Base-by-base conservation (phyloP, 306 rosid genomes). In the Cucurbita argyrosperma region DNA sequence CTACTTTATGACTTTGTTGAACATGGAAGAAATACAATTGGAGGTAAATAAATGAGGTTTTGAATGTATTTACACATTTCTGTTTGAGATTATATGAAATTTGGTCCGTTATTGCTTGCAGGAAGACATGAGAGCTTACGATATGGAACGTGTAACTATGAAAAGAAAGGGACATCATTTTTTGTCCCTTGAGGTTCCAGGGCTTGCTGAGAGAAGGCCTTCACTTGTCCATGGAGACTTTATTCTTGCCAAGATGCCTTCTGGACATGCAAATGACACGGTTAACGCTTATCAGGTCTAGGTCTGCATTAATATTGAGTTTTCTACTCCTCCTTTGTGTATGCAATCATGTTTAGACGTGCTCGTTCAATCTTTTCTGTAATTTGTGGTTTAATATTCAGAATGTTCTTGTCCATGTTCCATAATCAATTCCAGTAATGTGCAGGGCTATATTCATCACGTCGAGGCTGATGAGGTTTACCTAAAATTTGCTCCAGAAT, bases 121-220 rank as follows among this genome's bases (percentile, higher is more conserved):
- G 99, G 96, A 89, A 55, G 93, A 88, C 85, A 90, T 89, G 99
- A 88, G 89, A 57, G 82, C 80, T 46, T 81, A 85, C 78, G 90
- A 87, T 79, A 86, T 93, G 96, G 92, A 90, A 59, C 5, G 46
- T 43, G 74, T 89, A 71, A 42, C 84, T 59, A 82, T 94, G 90
- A 89, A 74, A 79, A 83, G 55, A 83, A 86, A 77, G 77, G 76
- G 73, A 26, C 66, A 46, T 57, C 80, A 72, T 0, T 84, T 78
- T 81, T 84, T 94, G 84, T 76, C 91, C 56, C 79, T 94, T 79
- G 95, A 53, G 83, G 99, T 94, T 65, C 97, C 91, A 6, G 97
- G 99, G 78, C 97, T 91, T 54, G 99, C 99, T 19, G 97, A 94
- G 86, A 82, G 87, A 84, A 87, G 99, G 73, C 99, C 96, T 11